Conservation (phyloP, 345 rosid genomes). For the Ricinus communis region DNA sequence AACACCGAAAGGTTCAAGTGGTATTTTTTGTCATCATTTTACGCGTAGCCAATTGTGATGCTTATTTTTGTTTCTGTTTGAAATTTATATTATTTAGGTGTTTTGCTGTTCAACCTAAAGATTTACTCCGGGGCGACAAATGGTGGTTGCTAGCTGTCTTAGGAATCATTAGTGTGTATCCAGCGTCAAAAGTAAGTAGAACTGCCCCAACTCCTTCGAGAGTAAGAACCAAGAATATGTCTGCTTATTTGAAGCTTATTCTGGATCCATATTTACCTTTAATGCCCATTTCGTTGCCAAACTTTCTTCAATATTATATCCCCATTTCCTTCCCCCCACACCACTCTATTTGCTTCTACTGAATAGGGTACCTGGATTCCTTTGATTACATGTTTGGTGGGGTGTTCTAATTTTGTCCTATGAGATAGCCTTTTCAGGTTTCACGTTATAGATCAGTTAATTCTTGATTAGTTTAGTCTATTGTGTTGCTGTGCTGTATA, state of each 20-base stretch:
- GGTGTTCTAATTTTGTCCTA: not conserved
- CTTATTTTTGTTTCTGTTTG: not conserved
- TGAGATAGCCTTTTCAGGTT: not conserved
- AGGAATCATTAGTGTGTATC: conserved; percentile 8
- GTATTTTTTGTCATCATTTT: not conserved
- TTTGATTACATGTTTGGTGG: not conserved
- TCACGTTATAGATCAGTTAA: not conserved
- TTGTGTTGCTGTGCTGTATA: not conserved
- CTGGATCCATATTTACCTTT: not conserved
- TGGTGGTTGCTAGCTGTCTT: not conserved
- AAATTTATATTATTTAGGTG: not conserved
- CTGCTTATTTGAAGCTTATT: not conserved
- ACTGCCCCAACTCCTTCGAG: not conserved
- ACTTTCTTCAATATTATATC: no score
- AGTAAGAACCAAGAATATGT: not conserved
- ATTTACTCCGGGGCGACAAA: not conserved
- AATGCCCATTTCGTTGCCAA: no score
- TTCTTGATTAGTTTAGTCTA: not conserved
- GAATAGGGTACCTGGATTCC: not conserved
- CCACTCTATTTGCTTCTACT: no score
- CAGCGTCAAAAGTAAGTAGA: conserved; percentile 16
- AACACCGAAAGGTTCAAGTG: not conserved
- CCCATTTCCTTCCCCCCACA: no score
- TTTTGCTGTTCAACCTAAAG: not conserved
- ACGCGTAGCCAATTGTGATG: not conserved